Percentiles rank a stretch among this genome's conserved stretches.
Evolutionary conservation across 352 stramenopile genomes (phyloP).

Genomic region (Elongisporangium prolatum): DNA sequence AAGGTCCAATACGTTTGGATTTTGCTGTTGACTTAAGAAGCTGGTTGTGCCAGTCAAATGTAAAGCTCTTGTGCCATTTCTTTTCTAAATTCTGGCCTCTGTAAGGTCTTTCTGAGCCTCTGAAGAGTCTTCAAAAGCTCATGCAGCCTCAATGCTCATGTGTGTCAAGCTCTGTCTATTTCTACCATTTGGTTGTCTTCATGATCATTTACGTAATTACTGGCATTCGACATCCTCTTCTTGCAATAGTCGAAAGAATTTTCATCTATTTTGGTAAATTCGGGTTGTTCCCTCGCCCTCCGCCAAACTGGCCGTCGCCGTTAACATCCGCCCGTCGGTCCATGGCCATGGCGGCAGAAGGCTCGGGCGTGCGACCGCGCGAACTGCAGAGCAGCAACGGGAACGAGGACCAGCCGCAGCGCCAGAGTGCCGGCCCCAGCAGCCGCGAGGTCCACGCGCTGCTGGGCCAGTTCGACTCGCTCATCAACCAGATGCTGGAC

Average conservation of each 20-base stretch:
- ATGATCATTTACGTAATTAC: neutral
- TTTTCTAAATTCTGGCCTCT: no score
- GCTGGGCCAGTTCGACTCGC: conserved; percentile 71
- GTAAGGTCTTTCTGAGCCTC: no score
- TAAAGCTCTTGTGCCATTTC: no score
- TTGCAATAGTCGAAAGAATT: no score
- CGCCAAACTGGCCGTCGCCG: neutral
- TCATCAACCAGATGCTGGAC: conserved; percentile 85
- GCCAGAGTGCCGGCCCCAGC: conserved; percentile 1
- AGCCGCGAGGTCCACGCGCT: conserved; percentile 49
- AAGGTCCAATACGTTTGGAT: neutral
- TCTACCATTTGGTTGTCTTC: neutral
- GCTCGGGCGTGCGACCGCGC: neutral
- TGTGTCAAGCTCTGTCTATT: neutral
- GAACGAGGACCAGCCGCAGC: neutral
- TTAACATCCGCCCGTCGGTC: neutral
- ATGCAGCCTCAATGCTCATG: neutral
- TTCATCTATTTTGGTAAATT: neutral
- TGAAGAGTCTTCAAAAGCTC: no score
- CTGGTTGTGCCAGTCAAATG: no score
- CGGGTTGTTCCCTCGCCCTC: neutral
- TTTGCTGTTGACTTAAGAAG: neutral
- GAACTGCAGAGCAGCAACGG: neutral
- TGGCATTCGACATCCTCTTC: no score
- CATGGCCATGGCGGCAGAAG: neutral